phyloP scores from a whole-genome alignment of 805 yeast genomes.

The Tetrapisispora fleetii region DNA sequence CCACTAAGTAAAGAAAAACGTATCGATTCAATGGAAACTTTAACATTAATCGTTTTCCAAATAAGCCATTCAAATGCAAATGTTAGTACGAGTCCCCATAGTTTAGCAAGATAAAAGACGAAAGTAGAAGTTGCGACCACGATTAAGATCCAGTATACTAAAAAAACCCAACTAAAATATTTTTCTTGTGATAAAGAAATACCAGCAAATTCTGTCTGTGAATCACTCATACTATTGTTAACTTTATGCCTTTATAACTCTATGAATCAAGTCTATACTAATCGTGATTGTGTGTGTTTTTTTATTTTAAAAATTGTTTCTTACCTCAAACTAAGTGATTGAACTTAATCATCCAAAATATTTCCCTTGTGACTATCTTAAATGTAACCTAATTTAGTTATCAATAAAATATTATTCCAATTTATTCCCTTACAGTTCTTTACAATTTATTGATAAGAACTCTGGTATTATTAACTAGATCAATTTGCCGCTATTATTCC shows the following conservation, averaged over 20 bases:
- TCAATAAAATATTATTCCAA: no score
- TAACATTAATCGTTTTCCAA: conserved; percentile 54
- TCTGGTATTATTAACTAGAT: neutral
- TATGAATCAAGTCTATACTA: neutral
- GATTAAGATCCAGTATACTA: conserved; percentile 72
- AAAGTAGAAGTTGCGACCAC: conserved; percentile 51
- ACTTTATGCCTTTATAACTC: no score
- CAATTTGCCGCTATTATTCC: no score
- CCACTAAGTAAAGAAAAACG: conserved; percentile 79
- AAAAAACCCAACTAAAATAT: conserved; percentile 59
- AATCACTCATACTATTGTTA: neutral
- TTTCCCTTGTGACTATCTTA: no score
- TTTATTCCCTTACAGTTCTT: no score
- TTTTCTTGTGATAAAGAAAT: conserved; percentile 23
- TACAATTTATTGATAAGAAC: no score
- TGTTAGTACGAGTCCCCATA: conserved; percentile 53
- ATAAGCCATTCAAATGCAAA: conserved; percentile 40
- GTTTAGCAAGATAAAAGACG: conserved; percentile 67
- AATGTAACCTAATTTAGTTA: no score
- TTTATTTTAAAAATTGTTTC: no score
- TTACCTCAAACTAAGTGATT: no score
- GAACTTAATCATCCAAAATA: no score
- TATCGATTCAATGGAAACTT: conserved; percentile 60
- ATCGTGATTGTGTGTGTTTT: neutral
- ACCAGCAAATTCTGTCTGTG: conserved; percentile 18